phyloP scores from a whole-genome alignment of 768 basidiomycete genomes.

The Dictyophora rubrovolvata region DNA sequence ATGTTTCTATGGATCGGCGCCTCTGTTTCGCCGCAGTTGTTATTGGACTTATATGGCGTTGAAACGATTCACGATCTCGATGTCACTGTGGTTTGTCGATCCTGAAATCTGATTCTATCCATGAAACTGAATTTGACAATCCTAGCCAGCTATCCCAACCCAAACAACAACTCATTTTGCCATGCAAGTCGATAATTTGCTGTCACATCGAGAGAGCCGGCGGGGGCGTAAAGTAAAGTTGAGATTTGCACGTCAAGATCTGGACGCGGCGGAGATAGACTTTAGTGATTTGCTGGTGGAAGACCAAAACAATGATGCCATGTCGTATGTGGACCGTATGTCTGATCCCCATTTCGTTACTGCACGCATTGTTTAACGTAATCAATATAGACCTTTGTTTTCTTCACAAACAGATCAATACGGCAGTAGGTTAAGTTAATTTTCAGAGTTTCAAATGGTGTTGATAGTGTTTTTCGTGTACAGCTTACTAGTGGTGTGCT shows the following conservation, averaged over 20 bases:
- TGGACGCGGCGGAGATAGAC: slow-evolving; percentile 89
- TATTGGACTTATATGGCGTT: slow-evolving; percentile 75
- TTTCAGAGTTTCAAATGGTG: too few relatives aligned
- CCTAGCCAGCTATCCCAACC: slow-evolving; percentile 37
- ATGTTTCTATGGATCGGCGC: slow-evolving; percentile 88
- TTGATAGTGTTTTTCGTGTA: background rate
- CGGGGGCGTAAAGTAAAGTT: slow-evolving; percentile 44
- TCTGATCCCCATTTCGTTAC: slow-evolving; percentile 11
- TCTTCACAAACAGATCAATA: slow-evolving; percentile 29
- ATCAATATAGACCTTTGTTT: slow-evolving; percentile 25
- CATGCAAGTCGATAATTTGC: slow-evolving; percentile 73
- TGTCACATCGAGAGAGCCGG: slow-evolving; percentile 53
- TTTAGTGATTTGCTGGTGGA: slow-evolving; percentile 97
- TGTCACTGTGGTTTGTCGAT: slow-evolving; percentile 48
- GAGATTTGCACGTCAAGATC: slow-evolving; percentile 78
- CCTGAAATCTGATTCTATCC: background rate
- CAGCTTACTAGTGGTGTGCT: background rate
- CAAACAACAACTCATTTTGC: slow-evolving; percentile 56
- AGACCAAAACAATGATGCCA: slow-evolving; percentile 91
- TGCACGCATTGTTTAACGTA: background rate
- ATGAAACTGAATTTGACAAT: slow-evolving; percentile 44
- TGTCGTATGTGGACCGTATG: slow-evolving; percentile 87
- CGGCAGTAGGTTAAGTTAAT: slow-evolving; percentile 20
- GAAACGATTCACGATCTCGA: slow-evolving; percentile 69
- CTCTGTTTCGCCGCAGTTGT: slow-evolving; percentile 69